A percentile compares a stretch with the other conserved stretches of the same genome.
Conservation (phyloP, 2,329 filamentous ascomycete species). For the Herpotrichia juniperi region DNA sequence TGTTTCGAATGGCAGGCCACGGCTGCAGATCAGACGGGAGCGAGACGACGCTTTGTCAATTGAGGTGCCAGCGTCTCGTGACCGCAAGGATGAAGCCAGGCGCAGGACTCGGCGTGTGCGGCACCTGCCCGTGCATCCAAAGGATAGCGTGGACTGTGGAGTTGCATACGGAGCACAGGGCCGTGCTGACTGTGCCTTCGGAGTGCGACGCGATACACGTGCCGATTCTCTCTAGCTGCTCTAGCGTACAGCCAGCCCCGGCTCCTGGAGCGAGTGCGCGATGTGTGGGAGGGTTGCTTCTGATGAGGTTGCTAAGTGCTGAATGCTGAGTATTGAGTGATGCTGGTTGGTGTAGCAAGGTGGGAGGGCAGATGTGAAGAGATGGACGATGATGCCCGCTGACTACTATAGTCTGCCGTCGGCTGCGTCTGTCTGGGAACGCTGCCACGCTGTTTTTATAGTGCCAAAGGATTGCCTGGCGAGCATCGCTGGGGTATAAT, state of each 20-base stretch:
- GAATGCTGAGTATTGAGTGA: no score
- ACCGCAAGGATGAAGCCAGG: slow-evolving; percentile 13
- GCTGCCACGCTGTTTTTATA: no score
- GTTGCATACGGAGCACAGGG: slow-evolving; percentile 8
- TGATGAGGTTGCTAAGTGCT: no score
- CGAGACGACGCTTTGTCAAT: slow-evolving; percentile 14
- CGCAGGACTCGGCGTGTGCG: neutral
- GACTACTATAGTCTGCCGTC: no score
- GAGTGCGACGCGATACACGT: slow-evolving; percentile 21
- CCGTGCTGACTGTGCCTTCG: slow-evolving; percentile 27
- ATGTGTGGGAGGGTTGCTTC: no score
- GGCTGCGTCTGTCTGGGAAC: no score
- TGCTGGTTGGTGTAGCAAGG: no score
- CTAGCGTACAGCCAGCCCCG: slow-evolving; percentile 6
- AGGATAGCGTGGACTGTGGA: neutral
- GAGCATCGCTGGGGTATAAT: no score
- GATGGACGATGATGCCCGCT: no score
- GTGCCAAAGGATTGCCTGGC: no score
- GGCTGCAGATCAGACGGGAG: slow-evolving; percentile 35
- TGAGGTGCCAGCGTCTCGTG: slow-evolving; percentile 24
- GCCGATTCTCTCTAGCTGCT: slow-evolving; percentile 14
- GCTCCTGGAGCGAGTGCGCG: slow-evolving; percentile 1
- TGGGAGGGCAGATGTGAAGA: no score
- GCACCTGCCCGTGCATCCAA: neutral
- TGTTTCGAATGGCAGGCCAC: slow-evolving; percentile 27